Evolutionary conservation across 148 eudicot genomes (phyloP), one percentile per base, ranked within the genome.

Genomic region (Rhododendron griersonianum): DNA sequence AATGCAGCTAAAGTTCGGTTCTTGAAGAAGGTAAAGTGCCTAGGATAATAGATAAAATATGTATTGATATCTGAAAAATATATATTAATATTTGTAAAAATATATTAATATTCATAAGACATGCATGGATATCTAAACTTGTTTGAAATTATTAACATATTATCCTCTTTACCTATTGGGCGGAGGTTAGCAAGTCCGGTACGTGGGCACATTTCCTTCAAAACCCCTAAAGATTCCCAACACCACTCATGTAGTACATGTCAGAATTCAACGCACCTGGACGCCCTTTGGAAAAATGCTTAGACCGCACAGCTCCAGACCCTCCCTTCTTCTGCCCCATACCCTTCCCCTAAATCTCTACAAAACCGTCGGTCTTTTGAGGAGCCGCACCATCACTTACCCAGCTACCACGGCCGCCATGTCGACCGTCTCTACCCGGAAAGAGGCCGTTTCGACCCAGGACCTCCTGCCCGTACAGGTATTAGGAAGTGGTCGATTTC

Each of bases 401-500:
- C 90, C 92, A 44, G 80, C 86, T 59, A n/a, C 79, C 84, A 11
- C 25, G 55, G 90, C 87, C 14, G 21, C 89, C 81, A 89, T 87
- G 86, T 88, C 90, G 30, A 91, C 88, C 59, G 50, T 84, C 77
- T 71, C 89, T 7, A 55, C 84, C 82, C 85, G 63, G 57, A 87
- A 78, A 79, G 87, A 61, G 19, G 81, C 85, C 82, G 44, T 87
- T 85, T 71, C 77, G 86, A 86, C 71, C 81, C 53, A 82, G 63
- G 78, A 87, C 79, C 90, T 78, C 33, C 85, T 57, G 33, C 91
- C 93, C n/a, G 79, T 88, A 39, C 93, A 91, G 91, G 93, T 91
- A 80, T 9, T 2, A 19, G 3, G 8, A 47, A n/a, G 47, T 85
- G 8, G 33, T 74, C 3, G 69, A 67, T 69, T 35, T 10, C 67